Conservation (phyloP, 139 green algal genomes). For the Marvania coccoides region DNA sequence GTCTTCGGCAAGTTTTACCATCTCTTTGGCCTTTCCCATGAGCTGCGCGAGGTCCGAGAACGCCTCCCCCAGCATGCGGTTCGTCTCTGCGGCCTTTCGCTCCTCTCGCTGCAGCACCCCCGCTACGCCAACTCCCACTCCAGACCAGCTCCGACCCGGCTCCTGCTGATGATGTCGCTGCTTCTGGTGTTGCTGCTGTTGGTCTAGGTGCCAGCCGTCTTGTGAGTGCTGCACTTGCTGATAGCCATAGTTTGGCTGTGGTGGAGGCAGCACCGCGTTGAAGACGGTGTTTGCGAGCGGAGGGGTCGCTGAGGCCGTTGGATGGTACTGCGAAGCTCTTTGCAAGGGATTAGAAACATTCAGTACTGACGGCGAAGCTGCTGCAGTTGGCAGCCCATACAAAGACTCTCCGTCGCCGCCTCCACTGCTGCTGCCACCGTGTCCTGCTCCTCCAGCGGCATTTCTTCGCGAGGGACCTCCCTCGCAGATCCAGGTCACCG, state of each 20-base stretch:
- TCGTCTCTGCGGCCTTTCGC: constrained; percentile 15
- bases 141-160: neutral
- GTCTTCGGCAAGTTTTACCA: constrained; percentile 73
- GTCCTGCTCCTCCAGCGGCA: neutral
- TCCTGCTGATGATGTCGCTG: neutral
- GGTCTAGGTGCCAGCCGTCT: too few species aligned
- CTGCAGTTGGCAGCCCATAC: neutral
- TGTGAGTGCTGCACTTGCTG: neutral
- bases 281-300: neutral
- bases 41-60: constrained; percentile 70
- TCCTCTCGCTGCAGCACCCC: constrained; percentile 31
- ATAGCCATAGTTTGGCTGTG: too few species aligned
- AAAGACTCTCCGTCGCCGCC: neutral
- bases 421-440: neutral
- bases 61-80: constrained; percentile 39
- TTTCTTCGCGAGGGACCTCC: neutral
- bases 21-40: constrained; percentile 69
- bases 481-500: constrained; percentile 30
- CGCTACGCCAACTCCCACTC: constrained; percentile 16
- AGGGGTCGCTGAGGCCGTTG: neutral
- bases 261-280: neutral
- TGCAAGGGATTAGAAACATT: neutral
- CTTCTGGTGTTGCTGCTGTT: constrained; percentile 1
- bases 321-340: neutral
- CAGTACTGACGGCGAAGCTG: neutral